Conservation (phyloP, 208 protist species). For the Wallacemonas sp. region DNA sequence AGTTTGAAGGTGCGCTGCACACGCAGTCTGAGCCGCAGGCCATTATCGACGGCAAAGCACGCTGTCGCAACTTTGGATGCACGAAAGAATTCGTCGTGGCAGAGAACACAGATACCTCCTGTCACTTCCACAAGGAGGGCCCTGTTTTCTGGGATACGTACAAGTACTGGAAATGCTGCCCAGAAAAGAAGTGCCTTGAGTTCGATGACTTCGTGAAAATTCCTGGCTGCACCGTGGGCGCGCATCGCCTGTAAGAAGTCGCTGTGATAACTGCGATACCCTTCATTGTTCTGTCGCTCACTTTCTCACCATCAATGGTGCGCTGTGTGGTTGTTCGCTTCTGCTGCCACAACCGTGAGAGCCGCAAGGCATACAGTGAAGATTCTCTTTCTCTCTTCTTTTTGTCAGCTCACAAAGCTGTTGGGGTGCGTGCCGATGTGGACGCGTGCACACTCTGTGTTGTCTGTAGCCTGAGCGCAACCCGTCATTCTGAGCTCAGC, state of each 20-base stretch:
- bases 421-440: too few species aligned
- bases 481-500: too few species aligned
- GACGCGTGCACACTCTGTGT: too few species aligned
- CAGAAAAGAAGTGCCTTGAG: conserved; percentile 71
- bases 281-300: background rate
- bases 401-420: too few species aligned
- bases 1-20: conserved; percentile 68
- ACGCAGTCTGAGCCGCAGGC: conserved; percentile 35
- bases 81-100: conserved; percentile 71
- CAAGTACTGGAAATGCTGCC: conserved; percentile 91
- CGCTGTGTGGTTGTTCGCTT: background rate
- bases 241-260: conserved; percentile 61
- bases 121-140: conserved; percentile 66
- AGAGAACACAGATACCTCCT: conserved; percentile 65
- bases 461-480: too few species aligned
- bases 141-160: conserved; percentile 88
- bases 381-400: too few species aligned
- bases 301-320: too few species aligned
- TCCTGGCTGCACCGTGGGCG: conserved; percentile 64
- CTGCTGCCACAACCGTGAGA: too few species aligned
- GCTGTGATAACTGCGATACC: background rate
- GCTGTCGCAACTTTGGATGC: conserved; percentile 82
- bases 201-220: conserved; percentile 90
- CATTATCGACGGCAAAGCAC: conserved; percentile 75
- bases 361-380: too few species aligned